Evolutionary conservation across 2,329 filamentous ascomycete species (phyloP), one percentile per base, ranked within the genome.

Genomic region (Ceratocystiopsis minuta): DNA sequence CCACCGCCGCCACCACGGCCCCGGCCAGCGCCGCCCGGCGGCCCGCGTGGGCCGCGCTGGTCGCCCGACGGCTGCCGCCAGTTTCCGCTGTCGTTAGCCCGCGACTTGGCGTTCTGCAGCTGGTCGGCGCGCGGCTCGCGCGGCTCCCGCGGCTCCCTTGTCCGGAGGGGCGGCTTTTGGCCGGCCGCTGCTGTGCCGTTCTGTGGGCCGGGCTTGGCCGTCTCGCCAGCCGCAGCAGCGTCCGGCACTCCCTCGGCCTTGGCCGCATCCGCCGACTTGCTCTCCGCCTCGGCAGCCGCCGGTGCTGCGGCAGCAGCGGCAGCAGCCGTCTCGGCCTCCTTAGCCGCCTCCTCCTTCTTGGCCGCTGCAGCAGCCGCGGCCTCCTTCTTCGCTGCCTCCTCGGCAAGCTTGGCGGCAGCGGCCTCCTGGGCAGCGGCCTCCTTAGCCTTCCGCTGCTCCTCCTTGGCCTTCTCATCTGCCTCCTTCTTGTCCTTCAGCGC

Each of bases 401-500:
- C 41, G 10, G 46, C 51, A 17, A 43, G 51, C 37, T 51, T 39
- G 9, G 51, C 49, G 11, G 51, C 53, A 12, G 51, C 47, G 16
- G 46, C 46, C 24, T 37, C 46, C 58, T 76, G 75, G 18, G 71
- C 61, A n/a, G 67, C 68, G 39, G 74, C 69, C 51, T 80, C 78
- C 56, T 72, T 77, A n/a, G 72, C 76, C 32, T 74, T 57, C 41
- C 72, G 68, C 44, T 67, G 68, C 49, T 85, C 80, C 52, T 83
- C 84, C 60, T 84, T 86, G 37, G 75, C 79, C 65, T 87, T 90
- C 48, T 90, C 84, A 1, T 90, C 84, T 1, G 79, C 75, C 52
- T 93, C 86, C 56, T 79, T 82, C 73, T 92, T 93, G 60, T 90
- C 78, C 49, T 77, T 77, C 20, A 86, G 48, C 7, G 73, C 71